phyloP scores from a whole-genome alignment of 83 land plant species.

The Diphasiastrum complanatum region DNA sequence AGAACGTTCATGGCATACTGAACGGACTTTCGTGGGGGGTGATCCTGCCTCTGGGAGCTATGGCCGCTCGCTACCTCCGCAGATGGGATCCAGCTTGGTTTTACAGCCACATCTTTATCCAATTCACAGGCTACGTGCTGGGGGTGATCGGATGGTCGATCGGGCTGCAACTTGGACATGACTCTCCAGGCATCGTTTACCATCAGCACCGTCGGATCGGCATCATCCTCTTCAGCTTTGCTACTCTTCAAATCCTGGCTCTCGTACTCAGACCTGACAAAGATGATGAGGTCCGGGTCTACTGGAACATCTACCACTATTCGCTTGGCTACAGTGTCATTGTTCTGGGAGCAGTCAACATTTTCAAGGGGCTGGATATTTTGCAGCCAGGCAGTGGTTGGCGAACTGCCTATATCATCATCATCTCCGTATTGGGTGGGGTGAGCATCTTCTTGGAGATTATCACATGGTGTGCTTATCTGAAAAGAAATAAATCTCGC shows the following conservation, averaged over 20 bases:
- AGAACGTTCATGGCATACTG: conserved; percentile 7
- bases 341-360: conserved; percentile 45
- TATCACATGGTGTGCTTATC: too few species aligned
- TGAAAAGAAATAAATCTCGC: too few species aligned
- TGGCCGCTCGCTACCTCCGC: not conserved
- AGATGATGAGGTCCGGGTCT: conserved; percentile 50
- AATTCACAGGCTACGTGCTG: conserved; percentile 28
- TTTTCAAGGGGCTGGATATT: conserved; percentile 51
- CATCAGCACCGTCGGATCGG: conserved; percentile 39
- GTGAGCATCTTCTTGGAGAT: too few species aligned
- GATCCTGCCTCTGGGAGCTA: not conserved
- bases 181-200: conserved; percentile 29
- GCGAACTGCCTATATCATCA: too few species aligned
- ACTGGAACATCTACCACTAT: conserved; percentile 71
- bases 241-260: conserved; percentile 50
- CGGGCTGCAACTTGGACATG: conserved; percentile 41
- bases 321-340: conserved; percentile 45
- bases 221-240: conserved; percentile 39
- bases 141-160: conserved; percentile 42
- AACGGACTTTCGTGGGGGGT: conserved; percentile 26
- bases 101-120: conserved; percentile 50
- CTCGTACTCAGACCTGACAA: conserved; percentile 50
- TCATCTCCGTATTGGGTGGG: too few species aligned
- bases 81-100: conserved; percentile 50
- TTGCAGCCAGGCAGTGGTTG: too few species aligned